Conservation (phyloP, 129 eudicot genomes). For the Oenanthe sinensis region DNA sequence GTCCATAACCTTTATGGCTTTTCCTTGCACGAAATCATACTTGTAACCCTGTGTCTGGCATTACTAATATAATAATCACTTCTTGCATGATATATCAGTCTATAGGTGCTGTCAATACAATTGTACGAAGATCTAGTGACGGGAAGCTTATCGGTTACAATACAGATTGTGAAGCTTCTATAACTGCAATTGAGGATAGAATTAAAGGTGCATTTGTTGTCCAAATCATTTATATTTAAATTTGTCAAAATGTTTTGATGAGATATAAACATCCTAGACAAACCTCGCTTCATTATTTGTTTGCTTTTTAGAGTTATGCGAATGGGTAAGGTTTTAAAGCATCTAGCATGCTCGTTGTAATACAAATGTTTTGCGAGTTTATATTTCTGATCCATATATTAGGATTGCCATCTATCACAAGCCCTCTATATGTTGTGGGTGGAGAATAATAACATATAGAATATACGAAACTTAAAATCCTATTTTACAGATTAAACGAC, state of each 20-base stretch:
- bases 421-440: neutral
- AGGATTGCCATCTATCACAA: neutral
- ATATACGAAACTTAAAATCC: neutral
- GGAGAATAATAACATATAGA: neutral
- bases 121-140: constrained; percentile 50
- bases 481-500: neutral
- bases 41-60: neutral
- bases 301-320: neutral
- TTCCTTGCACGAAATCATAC: neutral
- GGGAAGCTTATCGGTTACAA: constrained; percentile 78
- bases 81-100: constrained; percentile 35
- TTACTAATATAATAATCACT: neutral
- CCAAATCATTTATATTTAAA: neutral
- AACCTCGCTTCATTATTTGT: neutral
- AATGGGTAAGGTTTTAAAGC: neutral
- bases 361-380: neutral
- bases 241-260: neutral
- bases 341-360: neutral
- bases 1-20: neutral
- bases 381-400: neutral
- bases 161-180: constrained; percentile 83
- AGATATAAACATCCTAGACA: neutral
- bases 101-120: constrained; percentile 83
- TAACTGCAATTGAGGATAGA: constrained; percentile 80
- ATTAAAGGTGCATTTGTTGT: constrained; percentile 35